Conservation (phyloP, 2,329 filamentous ascomycete species). For the Fusarium mexicanum region DNA sequence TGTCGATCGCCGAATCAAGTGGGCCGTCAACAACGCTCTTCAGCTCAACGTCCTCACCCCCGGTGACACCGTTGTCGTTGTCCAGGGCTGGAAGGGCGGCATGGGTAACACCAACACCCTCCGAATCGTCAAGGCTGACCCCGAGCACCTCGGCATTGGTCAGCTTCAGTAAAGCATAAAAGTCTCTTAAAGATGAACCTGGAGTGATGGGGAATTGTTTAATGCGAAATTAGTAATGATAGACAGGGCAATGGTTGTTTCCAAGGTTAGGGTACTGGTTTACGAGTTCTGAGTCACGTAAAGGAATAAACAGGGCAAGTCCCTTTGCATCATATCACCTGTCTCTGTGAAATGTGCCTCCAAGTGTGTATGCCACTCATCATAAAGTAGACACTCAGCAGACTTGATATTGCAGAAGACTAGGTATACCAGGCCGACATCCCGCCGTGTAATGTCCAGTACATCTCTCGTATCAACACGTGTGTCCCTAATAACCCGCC, state of each 20-base stretch:
- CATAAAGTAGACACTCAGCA: not conserved
- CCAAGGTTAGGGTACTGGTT: constrained; percentile 40
- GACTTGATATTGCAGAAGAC: not conserved
- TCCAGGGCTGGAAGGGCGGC: constrained; percentile 91
- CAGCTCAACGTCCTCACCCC: constrained; percentile 79
- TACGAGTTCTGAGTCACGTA: constrained; percentile 40
- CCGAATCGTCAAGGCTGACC: constrained; percentile 70
- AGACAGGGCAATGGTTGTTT: constrained; percentile 44
- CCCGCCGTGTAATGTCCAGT: constrained; percentile 14
- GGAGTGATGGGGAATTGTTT: constrained; percentile 33
- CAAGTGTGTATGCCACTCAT: not conserved
- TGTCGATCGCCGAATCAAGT: constrained; percentile 96
- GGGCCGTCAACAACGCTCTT: constrained; percentile 89
- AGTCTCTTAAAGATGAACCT: constrained; percentile 14
- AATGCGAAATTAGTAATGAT: constrained; percentile 46
- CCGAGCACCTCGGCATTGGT: constrained; percentile 66
- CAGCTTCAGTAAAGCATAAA: constrained; percentile 46
- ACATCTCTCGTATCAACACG: not conserved
- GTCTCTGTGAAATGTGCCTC: not conserved
- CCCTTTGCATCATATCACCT: constrained; percentile 4
- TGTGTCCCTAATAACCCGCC: not conserved
- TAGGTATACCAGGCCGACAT: not conserved
- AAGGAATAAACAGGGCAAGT: constrained; percentile 34
- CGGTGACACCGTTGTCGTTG: constrained; percentile 81
- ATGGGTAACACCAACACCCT: constrained; percentile 92